Evolutionary conservation across 345 rosid genomes (phyloP).

Genomic region (Dipteronia sinensis): DNA sequence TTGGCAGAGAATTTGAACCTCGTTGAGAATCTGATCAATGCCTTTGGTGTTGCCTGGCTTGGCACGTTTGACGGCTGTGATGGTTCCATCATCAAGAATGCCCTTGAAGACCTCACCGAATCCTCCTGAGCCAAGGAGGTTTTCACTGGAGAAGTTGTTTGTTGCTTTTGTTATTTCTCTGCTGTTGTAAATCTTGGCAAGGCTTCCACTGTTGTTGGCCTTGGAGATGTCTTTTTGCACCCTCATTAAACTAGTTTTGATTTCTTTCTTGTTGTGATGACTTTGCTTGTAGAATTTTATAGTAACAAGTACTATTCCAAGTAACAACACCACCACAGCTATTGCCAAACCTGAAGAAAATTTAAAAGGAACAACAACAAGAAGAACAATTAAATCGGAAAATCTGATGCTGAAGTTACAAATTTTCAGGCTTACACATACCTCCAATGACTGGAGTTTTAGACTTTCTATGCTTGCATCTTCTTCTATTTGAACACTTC

Average conservation of each 20-base stretch:
- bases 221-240: slow-evolving; percentile 37
- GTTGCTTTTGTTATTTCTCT: slow-evolving; percentile 47
- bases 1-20: slow-evolving; percentile 54
- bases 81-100: slow-evolving; percentile 42
- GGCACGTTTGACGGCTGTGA: slow-evolving; percentile 51
- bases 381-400: background rate
- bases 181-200: slow-evolving; percentile 35
- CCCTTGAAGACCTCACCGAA: slow-evolving; percentile 51
- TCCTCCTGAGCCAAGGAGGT: slow-evolving; percentile 47
- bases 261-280: slow-evolving; percentile 16
- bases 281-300: slow-evolving; percentile 31
- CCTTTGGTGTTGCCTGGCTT: slow-evolving; percentile 51
- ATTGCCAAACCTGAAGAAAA: slow-evolving; percentile 37
- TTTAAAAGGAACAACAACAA: background rate
- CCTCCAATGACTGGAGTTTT: slow-evolving; percentile 4
- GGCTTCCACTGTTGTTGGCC: slow-evolving; percentile 33
- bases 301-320: slow-evolving; percentile 3
- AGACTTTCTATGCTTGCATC: slow-evolving; percentile 42
- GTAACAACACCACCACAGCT: slow-evolving; percentile 34
- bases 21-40: slow-evolving; percentile 48
- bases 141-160: slow-evolving; percentile 40
- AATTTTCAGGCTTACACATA: background rate
- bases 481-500: slow-evolving; percentile 46
- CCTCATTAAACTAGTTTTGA: slow-evolving; percentile 26
- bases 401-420: background rate